Conservation (phyloP, 192 early-diverging fungal species). For the Chytriomyces sp. region DNA sequence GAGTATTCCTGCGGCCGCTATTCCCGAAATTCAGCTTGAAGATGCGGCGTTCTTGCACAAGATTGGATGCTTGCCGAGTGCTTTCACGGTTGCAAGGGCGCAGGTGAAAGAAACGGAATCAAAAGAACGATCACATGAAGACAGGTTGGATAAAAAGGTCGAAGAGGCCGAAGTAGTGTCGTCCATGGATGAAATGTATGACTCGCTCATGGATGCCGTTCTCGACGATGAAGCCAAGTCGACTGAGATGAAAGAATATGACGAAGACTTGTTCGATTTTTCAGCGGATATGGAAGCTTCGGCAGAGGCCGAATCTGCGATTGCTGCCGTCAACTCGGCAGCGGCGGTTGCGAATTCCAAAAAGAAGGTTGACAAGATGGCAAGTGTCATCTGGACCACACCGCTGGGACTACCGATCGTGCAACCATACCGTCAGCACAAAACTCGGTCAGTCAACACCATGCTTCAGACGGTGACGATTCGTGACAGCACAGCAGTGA, state of each 20-base stretch:
- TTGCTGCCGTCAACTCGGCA: slow-evolving; percentile 29
- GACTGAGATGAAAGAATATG: slow-evolving; percentile 1
- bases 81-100: slow-evolving; percentile 38
- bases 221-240: slow-evolving; percentile 28
- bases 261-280: slow-evolving; percentile 1
- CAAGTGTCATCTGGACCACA: slow-evolving; percentile 94
- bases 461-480: slow-evolving; percentile 79
- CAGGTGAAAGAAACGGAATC: neutral
- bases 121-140: slow-evolving; percentile 9
- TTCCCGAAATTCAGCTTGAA: slow-evolving; percentile 50
- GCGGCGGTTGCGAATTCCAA: slow-evolving; percentile 23
- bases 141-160: neutral
- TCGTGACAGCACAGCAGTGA: slow-evolving; percentile 65
- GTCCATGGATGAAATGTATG: slow-evolving; percentile 8
- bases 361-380: slow-evolving; percentile 59
- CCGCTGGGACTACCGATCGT: slow-evolving; percentile 92
- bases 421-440: slow-evolving; percentile 89
- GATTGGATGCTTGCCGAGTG: slow-evolving; percentile 46
- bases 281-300: neutral
- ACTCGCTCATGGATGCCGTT: slow-evolving; percentile 7
- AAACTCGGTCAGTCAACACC: slow-evolving; percentile 66
- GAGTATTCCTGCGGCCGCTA: slow-evolving; percentile 66
- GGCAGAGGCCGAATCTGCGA: slow-evolving; percentile 1
- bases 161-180: neutral
- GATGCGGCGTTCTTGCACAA: slow-evolving; percentile 38